These are phyloP conservation scores for Lindgomyces ingoldianus DNA, from an alignment of 495 filamentous ascomycete species.

Conservation along the genomic window DNA sequence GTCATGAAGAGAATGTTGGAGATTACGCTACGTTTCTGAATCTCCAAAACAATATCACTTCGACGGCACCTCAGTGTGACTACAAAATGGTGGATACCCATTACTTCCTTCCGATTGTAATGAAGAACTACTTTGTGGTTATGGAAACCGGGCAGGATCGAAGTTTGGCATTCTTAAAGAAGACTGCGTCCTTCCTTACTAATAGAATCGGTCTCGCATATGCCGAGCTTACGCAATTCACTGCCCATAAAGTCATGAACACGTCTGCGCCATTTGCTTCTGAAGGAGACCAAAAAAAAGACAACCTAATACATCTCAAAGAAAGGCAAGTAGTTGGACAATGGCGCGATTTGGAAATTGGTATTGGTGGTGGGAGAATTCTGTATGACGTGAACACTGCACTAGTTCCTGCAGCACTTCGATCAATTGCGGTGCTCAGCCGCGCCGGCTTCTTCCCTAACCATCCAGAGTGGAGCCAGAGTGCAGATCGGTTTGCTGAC, in stretches of 20 bases:
- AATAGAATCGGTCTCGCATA: constrained; percentile 57
- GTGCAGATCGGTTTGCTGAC: constrained; percentile 55
- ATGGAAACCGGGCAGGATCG: constrained; percentile 49
- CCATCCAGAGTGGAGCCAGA: constrained; percentile 51
- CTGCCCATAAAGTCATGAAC: constrained; percentile 60
- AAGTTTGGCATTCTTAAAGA: constrained; percentile 53
- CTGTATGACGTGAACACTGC: constrained; percentile 69
- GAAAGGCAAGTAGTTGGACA: constrained; percentile 59
- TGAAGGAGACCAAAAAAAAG: constrained; percentile 49
- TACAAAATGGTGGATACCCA: constrained; percentile 71
- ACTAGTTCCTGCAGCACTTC: constrained; percentile 61
- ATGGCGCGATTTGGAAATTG: constrained; percentile 64
- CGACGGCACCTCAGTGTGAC: constrained; percentile 57
- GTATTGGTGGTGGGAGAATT: constrained; percentile 63
- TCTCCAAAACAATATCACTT: constrained; percentile 53
- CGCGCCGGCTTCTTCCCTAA: constrained; percentile 53
- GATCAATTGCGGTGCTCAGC: constrained; percentile 57
- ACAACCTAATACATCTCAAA: constrained; percentile 61
- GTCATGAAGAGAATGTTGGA: constrained; percentile 67
- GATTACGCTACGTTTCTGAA: constrained; percentile 66
- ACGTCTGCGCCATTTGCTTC: constrained; percentile 56
- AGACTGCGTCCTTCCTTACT: constrained; percentile 48
- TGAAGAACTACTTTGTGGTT: constrained; percentile 61
- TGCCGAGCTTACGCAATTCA: constrained; percentile 52
- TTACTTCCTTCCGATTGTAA: constrained; percentile 58